A percentile compares a stretch with the other conserved stretches of the same genome.
These are phyloP conservation scores for Backusella tarrabulga DNA, from an alignment of 192 early-diverging fungal genomes.

Conservation along the genomic window DNA sequence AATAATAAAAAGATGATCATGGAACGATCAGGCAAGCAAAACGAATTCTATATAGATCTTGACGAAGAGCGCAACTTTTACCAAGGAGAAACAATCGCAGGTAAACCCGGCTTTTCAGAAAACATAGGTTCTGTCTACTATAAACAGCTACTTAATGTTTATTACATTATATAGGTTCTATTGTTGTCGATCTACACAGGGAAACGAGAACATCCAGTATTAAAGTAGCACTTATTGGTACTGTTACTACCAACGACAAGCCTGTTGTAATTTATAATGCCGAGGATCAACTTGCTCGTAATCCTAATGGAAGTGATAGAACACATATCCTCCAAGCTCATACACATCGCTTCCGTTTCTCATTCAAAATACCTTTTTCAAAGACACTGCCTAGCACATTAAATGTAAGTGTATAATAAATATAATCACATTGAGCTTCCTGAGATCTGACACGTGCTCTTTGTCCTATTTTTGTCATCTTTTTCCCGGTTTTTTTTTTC, in stretches of 20 bases:
- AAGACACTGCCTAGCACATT: conserved; percentile 1
- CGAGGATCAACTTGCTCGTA: not conserved
- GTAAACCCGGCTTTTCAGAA: not conserved
- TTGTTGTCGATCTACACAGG: not conserved
- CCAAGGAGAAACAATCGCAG: not conserved
- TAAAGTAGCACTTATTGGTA: not conserved
- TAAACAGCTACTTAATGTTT: not conserved
- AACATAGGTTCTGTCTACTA: not conserved
- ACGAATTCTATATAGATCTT: conserved; percentile 11
- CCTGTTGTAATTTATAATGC: not conserved
- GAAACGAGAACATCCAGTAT: not conserved
- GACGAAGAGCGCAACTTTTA: not conserved
- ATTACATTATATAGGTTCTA: not conserved
- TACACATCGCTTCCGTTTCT: conserved; percentile 6
- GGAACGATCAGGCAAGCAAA: not conserved
- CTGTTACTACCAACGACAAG: not conserved
- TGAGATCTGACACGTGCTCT: not conserved
- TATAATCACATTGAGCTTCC: not conserved
- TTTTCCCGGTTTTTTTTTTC: no score
- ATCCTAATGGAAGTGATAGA: not conserved
- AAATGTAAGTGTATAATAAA: not conserved
- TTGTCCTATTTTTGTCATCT: not conserved
- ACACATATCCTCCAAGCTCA: not conserved
- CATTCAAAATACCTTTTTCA: not conserved
- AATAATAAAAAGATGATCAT: not conserved